These are phyloP conservation scores for Penicillium diatomitis DNA, from an alignment of 495 filamentous ascomycete genomes.

Conservation along the genomic window DNA sequence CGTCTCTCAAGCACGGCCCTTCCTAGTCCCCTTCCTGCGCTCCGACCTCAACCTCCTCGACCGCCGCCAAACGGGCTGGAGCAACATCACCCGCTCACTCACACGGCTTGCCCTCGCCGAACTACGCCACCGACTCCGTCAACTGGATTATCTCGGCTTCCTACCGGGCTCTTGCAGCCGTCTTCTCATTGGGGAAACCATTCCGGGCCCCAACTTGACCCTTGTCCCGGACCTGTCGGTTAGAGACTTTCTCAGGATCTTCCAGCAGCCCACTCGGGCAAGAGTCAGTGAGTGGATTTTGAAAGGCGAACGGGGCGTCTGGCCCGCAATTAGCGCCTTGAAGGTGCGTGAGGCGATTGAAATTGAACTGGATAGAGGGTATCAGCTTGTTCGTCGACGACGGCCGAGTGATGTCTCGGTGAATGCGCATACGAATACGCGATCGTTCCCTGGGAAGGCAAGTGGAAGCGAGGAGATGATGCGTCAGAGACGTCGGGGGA, in stretches of 20 bases:
- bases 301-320: constrained; percentile 77
- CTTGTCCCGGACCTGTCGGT: constrained; percentile 72
- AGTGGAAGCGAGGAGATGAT: constrained; percentile 21
- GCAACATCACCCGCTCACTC: constrained; percentile 51
- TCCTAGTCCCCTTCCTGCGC: constrained; percentile 81
- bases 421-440: constrained; percentile 3
- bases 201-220: constrained; percentile 72
- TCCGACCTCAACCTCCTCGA: constrained; percentile 72
- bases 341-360: constrained; percentile 81
- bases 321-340: constrained; percentile 82
- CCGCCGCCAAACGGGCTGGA: constrained; percentile 48
- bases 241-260: constrained; percentile 61
- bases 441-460: constrained; percentile 3
- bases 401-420: constrained; percentile 30
- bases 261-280: constrained; percentile 70
- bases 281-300: constrained; percentile 78
- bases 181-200: constrained; percentile 78
- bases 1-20: constrained; percentile 90
- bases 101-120: constrained; percentile 65
- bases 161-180: constrained; percentile 61
- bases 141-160: constrained; percentile 68
- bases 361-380: constrained; percentile 73
- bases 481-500: constrained; percentile 16
- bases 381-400: constrained; percentile 63
- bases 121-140: constrained; percentile 69